Evolutionary conservation across 495 filamentous ascomycete species (phyloP), one percentile per base, ranked within the genome.

Genomic region (Lasiosphaeria miniovina): DNA sequence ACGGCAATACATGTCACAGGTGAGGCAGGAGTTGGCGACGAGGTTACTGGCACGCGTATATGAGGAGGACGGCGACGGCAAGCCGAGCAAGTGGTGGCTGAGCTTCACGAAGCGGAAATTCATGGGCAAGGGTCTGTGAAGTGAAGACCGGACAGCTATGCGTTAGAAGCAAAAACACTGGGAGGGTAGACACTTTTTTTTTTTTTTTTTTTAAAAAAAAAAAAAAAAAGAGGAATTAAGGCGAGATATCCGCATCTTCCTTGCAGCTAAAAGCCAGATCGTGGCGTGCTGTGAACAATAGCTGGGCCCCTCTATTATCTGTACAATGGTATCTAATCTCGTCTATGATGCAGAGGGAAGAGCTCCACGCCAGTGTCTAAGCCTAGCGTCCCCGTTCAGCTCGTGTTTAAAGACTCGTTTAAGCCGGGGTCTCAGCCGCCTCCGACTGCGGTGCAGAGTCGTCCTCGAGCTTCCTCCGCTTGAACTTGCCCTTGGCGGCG

Each of bases 81-180:
- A 79, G 74, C 93, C 94, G 67, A 95, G 90, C 66, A 98, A 98
- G 85, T 98, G 93, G 89, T 98, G 94, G 94, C 78, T 98, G 64
- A 97, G 93, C 79, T 98, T 96, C 73, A 88, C 89, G 51, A 98
- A 98, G 84, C 86, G 94, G 73, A 96, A 96, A 82, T 98, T 98
- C 74, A 98, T 98, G 95, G 93, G 93, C 68, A 97, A 96, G 82
- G 86, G 84, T 66, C 80, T 92, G 71, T 91, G 79, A 77, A 14
- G 5, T 11, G 12, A 9, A 46, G 15, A 46, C 8, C 7, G 8
- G 38, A 41, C 38, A 41, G 38, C 8, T 8, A 41, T 8, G 8
- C 38, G 8, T 41, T 41, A 41, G 7, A 8, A 41, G 12, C 8
- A 41, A 14, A 14, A 14, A 46, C 43, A 46, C 14, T 41, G 38